phyloP scores from a whole-genome alignment of 352 stramenopile species.

The Globisporangium irregulare region DNA sequence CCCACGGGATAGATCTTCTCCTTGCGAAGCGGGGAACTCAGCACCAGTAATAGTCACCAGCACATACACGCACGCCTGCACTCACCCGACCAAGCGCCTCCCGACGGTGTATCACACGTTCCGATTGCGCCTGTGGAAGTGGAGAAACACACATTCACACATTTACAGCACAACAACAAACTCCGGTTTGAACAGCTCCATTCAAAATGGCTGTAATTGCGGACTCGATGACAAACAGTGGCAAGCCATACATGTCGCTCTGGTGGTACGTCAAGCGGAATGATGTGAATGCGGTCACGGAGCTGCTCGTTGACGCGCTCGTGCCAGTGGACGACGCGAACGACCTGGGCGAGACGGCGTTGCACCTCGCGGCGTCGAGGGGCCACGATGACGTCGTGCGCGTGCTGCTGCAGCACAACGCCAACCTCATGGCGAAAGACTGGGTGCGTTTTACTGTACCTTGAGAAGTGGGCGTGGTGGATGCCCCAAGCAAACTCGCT shows the following conservation, averaged over 20 bases:
- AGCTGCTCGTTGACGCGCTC: conserved; percentile 25
- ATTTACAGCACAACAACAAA: background rate
- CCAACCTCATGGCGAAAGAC: conserved; percentile 49
- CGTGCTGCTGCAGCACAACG: conserved; percentile 56
- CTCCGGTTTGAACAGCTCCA: background rate
- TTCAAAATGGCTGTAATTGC: background rate
- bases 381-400: conserved; percentile 51
- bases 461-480: background rate
- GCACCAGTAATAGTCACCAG: background rate
- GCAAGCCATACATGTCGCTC: background rate
- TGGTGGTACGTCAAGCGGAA: conserved; percentile 5
- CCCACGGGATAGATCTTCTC: conserved; percentile 9
- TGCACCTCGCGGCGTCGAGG: conserved; percentile 62
- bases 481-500: background rate
- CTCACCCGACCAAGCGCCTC: background rate
- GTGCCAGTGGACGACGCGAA: conserved; percentile 59
- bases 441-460: conserved; percentile 37
- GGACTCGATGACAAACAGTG: background rate
- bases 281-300: conserved; percentile 4
- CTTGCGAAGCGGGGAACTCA: conserved; percentile 9
- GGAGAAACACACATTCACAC: conserved; percentile 2
- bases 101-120: conserved; percentile 2
- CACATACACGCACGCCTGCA: background rate
- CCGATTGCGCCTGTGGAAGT: conserved; percentile 5
- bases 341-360: conserved; percentile 65